Conservation (phyloP, 2,329 filamentous ascomycete genomes). For the Epichloe sylvatica region DNA sequence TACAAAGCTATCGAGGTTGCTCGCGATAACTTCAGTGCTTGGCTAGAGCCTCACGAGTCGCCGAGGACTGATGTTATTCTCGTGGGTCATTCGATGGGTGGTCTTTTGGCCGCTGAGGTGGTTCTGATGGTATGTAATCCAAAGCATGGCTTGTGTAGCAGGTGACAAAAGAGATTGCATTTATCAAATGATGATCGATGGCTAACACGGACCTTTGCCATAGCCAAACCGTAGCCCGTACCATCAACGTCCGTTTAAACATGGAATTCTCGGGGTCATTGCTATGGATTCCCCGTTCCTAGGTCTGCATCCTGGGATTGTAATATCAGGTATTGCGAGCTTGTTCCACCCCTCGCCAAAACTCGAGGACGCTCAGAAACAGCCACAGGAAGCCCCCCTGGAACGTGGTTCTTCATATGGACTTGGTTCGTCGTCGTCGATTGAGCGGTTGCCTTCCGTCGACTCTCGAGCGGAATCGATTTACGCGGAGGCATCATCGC, state of each 20-base stretch:
- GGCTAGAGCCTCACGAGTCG: conserved; percentile 66
- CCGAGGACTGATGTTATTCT: conserved; percentile 64
- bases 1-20: conserved; percentile 59
- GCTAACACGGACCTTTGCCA: not conserved
- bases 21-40: conserved; percentile 68
- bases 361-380: conserved; percentile 2
- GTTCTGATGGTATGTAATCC: conserved; percentile 41
- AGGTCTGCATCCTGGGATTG: conserved; percentile 77
- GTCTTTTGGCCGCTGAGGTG: conserved; percentile 74
- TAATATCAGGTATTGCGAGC: conserved; percentile 67
- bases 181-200: not conserved
- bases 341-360: conserved; percentile 45
- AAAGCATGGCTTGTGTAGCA: not conserved
- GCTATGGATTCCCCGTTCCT: conserved; percentile 79
- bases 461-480: conserved; percentile 4
- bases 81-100: conserved; percentile 82
- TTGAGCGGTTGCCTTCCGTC: conserved; percentile 8
- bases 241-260: conserved; percentile 38
- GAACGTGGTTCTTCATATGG: not conserved
- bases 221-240: conserved; percentile 23
- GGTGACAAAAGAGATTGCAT: too few relatives aligned
- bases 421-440: conserved; percentile 8
- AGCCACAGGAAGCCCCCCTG: not conserved
- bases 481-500: not conserved
- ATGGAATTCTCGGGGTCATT: conserved; percentile 66